Percentiles rank a stretch among this genome's conserved stretches.
These are phyloP conservation scores for Fennellomyces sp. DNA, from an alignment of 371 early-diverging fungal genomes.

Conservation along the genomic window DNA sequence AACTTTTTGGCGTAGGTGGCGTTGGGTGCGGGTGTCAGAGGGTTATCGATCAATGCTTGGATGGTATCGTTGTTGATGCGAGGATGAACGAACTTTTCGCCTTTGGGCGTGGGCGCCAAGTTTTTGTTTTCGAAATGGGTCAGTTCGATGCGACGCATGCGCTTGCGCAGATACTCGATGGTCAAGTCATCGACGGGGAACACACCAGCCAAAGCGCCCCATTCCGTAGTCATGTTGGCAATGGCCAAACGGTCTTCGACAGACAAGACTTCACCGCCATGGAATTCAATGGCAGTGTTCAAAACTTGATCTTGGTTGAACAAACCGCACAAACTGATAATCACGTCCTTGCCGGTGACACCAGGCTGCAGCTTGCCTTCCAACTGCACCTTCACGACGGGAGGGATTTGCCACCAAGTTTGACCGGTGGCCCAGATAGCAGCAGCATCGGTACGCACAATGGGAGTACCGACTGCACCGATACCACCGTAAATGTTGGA, in stretches of 20 bases:
- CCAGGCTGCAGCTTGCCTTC: constrained; percentile 73
- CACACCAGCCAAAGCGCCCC: constrained; percentile 97
- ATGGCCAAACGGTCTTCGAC: constrained; percentile 94
- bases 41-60: constrained; percentile 52
- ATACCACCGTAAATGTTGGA: constrained; percentile 98
- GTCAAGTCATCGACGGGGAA: constrained; percentile 90
- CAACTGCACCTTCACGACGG: constrained; percentile 87
- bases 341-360: constrained; percentile 95
- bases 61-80: constrained; percentile 75
- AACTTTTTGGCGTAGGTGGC: constrained; percentile 86
- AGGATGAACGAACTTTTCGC: constrained; percentile 61
- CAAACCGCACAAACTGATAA: constrained; percentile 87
- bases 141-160: constrained; percentile 61
- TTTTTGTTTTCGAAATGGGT: constrained; percentile 59
- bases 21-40: constrained; percentile 60
- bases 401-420: constrained; percentile 98
- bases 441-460: constrained; percentile 96
- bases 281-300: constrained; percentile 94
- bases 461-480: constrained; percentile 92
- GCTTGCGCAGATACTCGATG: constrained; percentile 69
- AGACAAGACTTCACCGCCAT: constrained; percentile 71
- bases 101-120: constrained; percentile 33
- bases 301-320: constrained; percentile 91
- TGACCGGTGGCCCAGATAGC: constrained; percentile 96
- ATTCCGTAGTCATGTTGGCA: constrained; percentile 98